Percentiles rank a stretch among this genome's conserved stretches.
These are phyloP conservation scores for Aspergillus proliferans DNA, from an alignment of 2,329 filamentous ascomycete species.

Conservation along the genomic window DNA sequence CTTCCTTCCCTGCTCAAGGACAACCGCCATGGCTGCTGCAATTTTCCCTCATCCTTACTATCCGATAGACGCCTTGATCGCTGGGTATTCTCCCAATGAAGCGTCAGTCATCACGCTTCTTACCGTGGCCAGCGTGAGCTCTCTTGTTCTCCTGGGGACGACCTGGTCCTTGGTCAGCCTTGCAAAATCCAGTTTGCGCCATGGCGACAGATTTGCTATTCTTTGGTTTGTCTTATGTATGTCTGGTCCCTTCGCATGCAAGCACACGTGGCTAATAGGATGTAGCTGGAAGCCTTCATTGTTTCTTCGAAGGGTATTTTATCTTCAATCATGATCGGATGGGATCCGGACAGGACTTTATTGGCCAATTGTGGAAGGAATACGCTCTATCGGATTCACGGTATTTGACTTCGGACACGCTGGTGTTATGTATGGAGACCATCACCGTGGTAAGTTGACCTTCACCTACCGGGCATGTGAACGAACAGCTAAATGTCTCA, in stretches of 20 bases:
- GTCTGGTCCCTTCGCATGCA: constrained; percentile 15
- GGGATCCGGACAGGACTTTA: constrained; percentile 62
- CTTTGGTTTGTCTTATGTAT: constrained; percentile 73
- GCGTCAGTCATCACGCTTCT: constrained; percentile 55
- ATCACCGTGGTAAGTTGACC: constrained; percentile 59
- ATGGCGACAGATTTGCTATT: constrained; percentile 53
- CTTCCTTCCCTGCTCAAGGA: neutral
- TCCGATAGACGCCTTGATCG: constrained; percentile 57
- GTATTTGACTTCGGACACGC: constrained; percentile 73
- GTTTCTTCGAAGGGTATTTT: constrained; percentile 83
- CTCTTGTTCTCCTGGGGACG: constrained; percentile 50
- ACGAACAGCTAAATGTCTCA: constrained; percentile 20
- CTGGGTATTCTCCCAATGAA: constrained; percentile 61
- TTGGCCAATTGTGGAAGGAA: constrained; percentile 89
- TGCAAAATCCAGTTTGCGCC: constrained; percentile 48
- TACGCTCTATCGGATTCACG: constrained; percentile 82
- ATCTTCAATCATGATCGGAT: constrained; percentile 62
- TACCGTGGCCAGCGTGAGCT: constrained; percentile 52
- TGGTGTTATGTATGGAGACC: constrained; percentile 81
- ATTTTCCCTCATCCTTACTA: constrained; percentile 59
- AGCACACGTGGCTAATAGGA: neutral
- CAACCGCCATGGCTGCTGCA: constrained; percentile 3
- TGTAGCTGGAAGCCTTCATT: constrained; percentile 55
- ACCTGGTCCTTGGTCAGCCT: constrained; percentile 51
- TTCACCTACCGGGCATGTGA: neutral